These are phyloP conservation scores for Domatiomyces globalis DNA, from an alignment of 2,329 filamentous ascomycete species.

Conservation along the genomic window DNA sequence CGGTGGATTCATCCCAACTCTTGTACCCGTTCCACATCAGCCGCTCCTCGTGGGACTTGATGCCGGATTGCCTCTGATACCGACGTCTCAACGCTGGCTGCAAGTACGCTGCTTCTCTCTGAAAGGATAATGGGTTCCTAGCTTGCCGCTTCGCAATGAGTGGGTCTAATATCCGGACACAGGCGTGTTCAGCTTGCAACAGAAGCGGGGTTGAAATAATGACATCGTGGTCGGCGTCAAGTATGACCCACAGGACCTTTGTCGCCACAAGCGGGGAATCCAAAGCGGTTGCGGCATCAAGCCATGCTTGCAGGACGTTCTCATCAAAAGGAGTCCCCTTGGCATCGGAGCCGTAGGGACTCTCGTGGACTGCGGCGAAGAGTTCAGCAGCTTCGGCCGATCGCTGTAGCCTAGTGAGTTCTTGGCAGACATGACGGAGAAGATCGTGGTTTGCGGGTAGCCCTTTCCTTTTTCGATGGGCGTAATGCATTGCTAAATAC, in stretches of 20 bases:
- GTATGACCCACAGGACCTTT: constrained; percentile 7
- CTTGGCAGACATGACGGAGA: constrained; percentile 2
- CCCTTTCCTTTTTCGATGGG: not conserved
- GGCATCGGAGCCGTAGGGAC: constrained; percentile 5
- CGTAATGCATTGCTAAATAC: not conserved
- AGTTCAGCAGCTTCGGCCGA: constrained; percentile 5
- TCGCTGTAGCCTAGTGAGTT: not conserved
- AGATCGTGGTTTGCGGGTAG: not conserved
- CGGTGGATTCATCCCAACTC: not conserved
- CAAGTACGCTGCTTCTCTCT: not conserved
- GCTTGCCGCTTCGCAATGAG: not conserved
- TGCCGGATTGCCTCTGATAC: not conserved
- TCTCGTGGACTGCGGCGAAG: constrained; percentile 8
- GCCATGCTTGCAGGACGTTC: constrained; percentile 10
- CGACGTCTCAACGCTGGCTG: not conserved
- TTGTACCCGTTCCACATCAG: not conserved
- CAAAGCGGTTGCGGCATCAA: constrained; percentile 5
- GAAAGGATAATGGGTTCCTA: not conserved
- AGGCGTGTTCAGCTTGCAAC: not conserved
- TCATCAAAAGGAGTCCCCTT: constrained; percentile 7
- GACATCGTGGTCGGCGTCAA: constrained; percentile 5
- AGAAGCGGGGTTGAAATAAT: not conserved
- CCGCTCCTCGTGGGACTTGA: not conserved
- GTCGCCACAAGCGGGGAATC: constrained; percentile 3
- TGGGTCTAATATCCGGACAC: not conserved